phyloP scores from a whole-genome alignment of 495 filamentous ascomycete genomes.

The Xylaria acuta region DNA sequence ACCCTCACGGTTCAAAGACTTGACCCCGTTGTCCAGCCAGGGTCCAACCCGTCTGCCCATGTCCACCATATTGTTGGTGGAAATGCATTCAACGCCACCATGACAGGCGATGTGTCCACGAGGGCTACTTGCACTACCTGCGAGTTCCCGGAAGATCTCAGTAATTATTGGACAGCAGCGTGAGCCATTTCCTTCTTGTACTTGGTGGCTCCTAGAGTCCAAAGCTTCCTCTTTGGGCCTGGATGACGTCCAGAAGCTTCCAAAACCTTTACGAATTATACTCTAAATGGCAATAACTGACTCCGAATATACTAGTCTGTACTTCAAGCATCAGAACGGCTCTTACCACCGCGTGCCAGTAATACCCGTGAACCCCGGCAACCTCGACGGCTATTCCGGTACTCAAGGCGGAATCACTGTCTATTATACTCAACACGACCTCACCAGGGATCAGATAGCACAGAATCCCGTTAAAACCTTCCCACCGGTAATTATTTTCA shows the following conservation, averaged over 20 bases:
- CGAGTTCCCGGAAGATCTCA: conserved; percentile 55
- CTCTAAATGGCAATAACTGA: not conserved
- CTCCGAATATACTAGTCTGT: conserved; percentile 35
- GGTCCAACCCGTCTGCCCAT: conserved; percentile 51
- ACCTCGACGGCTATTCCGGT: conserved; percentile 21
- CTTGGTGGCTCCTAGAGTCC: not conserved
- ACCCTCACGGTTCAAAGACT: conserved; percentile 56
- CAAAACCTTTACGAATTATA: not conserved
- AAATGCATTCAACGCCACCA: conserved; percentile 57
- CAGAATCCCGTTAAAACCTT: conserved; percentile 52
- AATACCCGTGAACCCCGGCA: conserved; percentile 49
- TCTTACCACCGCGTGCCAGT: conserved; percentile 58
- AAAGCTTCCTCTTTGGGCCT: not conserved
- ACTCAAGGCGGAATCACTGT: conserved; percentile 57
- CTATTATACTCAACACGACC: conserved; percentile 60
- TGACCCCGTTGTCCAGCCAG: conserved; percentile 57
- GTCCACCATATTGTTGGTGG: conserved; percentile 60
- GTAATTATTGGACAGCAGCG: conserved; percentile 58
- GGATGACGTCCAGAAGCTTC: not conserved
- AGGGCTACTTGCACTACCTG: conserved; percentile 55
- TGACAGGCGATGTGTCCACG: conserved; percentile 51
- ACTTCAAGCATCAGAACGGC: conserved; percentile 60
- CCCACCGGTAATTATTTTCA: conserved; percentile 45
- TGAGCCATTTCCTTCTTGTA: conserved; percentile 19
- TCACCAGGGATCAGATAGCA: conserved; percentile 45